These are phyloP conservation scores for Pilasporangium apinafurcum DNA, from an alignment of 352 stramenopile genomes.

Conservation along the genomic window DNA sequence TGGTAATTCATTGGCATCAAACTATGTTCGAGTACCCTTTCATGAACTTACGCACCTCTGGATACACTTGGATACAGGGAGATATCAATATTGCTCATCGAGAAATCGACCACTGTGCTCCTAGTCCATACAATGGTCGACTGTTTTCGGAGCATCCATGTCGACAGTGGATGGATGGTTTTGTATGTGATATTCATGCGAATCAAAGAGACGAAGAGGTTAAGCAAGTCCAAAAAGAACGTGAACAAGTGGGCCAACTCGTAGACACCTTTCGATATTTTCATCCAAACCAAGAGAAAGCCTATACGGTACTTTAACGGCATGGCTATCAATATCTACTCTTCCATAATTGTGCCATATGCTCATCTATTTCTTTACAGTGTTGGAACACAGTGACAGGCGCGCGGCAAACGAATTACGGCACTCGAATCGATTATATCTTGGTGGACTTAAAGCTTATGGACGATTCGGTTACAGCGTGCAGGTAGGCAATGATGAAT, in stretches of 20 bases:
- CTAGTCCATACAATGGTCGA: slow-evolving; percentile 16
- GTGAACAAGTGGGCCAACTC: slow-evolving; percentile 14
- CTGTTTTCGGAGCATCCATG: slow-evolving; percentile 60
- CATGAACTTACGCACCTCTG: too few relatives aligned
- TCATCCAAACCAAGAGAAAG: slow-evolving; percentile 58
- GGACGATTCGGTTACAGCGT: slow-evolving; percentile 30
- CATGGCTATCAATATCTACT: too few relatives aligned
- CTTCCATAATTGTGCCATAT: too few relatives aligned
- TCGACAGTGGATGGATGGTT: slow-evolving; percentile 58
- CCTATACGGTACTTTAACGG: slow-evolving; percentile 80
- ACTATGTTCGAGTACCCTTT: too few relatives aligned
- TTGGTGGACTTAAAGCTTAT: slow-evolving; percentile 56
- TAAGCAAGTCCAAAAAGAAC: background rate
- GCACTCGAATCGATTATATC: slow-evolving; percentile 90
- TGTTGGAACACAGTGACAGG: slow-evolving; percentile 87
- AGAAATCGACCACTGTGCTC: slow-evolving; percentile 76
- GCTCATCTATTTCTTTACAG: slow-evolving; percentile 9
- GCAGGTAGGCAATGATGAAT: slow-evolving; percentile 32
- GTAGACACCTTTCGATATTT: slow-evolving; percentile 81
- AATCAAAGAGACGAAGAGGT: slow-evolving; percentile 1
- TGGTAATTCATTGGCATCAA: slow-evolving; percentile 42
- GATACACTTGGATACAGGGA: slow-evolving; percentile 48
- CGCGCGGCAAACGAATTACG: slow-evolving; percentile 87
- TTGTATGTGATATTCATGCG: slow-evolving; percentile 16
- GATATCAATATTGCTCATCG: slow-evolving; percentile 81